phyloP scores from a whole-genome alignment of 2,329 filamentous ascomycete species.

The Sphaerulina vaccinii region DNA sequence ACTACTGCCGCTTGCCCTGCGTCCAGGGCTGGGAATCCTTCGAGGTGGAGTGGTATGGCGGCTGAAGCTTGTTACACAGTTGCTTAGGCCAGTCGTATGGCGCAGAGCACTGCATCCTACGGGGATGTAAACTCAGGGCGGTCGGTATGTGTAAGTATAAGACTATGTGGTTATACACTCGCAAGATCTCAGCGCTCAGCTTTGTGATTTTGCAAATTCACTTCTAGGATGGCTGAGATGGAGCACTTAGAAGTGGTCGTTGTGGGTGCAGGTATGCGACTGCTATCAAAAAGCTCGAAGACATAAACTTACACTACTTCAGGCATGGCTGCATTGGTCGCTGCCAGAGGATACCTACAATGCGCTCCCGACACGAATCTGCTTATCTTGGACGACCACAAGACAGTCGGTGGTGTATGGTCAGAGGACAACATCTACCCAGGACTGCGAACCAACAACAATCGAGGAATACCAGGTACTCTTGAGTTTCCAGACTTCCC shows the following conservation, averaged over 20 bases:
- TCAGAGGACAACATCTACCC: slow-evolving; percentile 16
- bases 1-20: no score
- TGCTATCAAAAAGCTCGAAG: neutral
- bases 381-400: slow-evolving; percentile 16
- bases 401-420: slow-evolving; percentile 20
- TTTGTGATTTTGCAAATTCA: no score
- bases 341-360: slow-evolving; percentile 18
- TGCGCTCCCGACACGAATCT: slow-evolving; percentile 13
- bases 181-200: no score
- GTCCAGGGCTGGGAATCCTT: no score
- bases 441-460: slow-evolving; percentile 16
- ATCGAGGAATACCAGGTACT: slow-evolving; percentile 11
- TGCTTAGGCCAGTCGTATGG: no score
- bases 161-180: no score
- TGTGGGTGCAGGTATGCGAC: slow-evolving; percentile 15
- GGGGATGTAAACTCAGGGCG: no score
- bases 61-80: no score
- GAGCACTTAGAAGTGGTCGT: slow-evolving; percentile 17
- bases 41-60: no score
- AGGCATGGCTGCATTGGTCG: slow-evolving; percentile 15
- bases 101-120: no score
- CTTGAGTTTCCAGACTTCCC: slow-evolving; percentile 19
- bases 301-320: neutral
- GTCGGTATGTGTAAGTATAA: no score
- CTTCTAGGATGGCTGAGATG: slow-evolving; percentile 3